A percentile compares a stretch with the other conserved stretches of the same genome.
Conservation (phyloP, 2,329 filamentous ascomycete species). For the Blastomyces silverae region DNA sequence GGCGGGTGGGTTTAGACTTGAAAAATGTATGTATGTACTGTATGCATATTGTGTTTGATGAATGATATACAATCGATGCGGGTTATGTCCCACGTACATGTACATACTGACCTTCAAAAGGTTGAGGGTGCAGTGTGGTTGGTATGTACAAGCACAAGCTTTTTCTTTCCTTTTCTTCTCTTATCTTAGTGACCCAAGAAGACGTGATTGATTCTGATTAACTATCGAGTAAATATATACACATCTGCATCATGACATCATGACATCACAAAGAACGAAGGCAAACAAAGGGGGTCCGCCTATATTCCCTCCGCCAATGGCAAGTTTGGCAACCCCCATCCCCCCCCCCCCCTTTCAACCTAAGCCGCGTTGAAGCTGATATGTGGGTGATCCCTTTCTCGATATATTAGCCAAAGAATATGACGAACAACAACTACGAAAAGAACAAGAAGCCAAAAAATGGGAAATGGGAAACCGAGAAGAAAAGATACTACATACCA, state of each 20-base stretch:
- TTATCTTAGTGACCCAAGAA: no score
- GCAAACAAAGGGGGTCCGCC: not conserved
- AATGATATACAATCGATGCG: no score
- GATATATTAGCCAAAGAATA: conserved; percentile 1
- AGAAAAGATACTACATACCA: conserved; percentile 28
- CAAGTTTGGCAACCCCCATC: not conserved
- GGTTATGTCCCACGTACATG: no score
- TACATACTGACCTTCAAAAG: no score
- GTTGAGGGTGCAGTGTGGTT: no score
- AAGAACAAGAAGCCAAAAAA: not conserved
- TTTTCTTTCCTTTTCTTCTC: no score
- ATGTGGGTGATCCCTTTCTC: conserved; percentile 21
- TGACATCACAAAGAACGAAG: not conserved
- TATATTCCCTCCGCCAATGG: not conserved
- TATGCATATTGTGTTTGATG: not conserved
- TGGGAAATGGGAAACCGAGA: conserved; percentile 12
- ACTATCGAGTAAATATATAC: not conserved
- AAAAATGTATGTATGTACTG: no score
- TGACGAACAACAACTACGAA: not conserved
- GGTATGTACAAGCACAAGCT: no score
- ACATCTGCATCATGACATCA: not conserved
- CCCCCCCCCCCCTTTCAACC: not conserved
- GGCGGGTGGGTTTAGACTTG: no score
- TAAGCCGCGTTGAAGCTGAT: conserved; percentile 20
- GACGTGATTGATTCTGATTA: not conserved